These are phyloP conservation scores for Nitzschia inconspicua DNA, from an alignment of 108 stramenopile genomes.

Conservation along the genomic window DNA sequence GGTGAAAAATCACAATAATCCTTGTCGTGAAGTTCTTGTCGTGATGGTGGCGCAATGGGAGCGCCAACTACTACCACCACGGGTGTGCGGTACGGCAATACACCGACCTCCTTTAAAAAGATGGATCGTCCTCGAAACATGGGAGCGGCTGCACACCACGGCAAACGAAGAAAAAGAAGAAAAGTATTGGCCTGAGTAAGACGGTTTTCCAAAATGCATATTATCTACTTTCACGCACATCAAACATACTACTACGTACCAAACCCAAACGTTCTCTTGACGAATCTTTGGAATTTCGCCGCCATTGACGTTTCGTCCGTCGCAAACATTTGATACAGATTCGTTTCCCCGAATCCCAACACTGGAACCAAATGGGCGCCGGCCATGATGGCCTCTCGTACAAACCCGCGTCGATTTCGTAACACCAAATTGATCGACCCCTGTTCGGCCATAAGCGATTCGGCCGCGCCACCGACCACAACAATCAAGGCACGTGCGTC, in stretches of 20 bases:
- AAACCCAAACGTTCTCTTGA: conserved; percentile 8
- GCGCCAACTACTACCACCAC: conserved; percentile 22
- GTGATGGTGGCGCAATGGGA: conserved; percentile 8
- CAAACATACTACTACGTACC: no score
- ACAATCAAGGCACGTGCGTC: conserved; percentile 33
- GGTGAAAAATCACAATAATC: background rate
- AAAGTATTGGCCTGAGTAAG: no score
- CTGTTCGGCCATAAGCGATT: conserved; percentile 33
- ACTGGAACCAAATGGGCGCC: conserved; percentile 69
- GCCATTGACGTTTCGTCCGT: background rate
- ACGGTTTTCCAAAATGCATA: no score
- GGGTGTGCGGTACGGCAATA: conserved; percentile 14
- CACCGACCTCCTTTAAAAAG: conserved; percentile 15
- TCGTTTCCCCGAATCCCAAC: conserved; percentile 57
- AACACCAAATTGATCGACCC: conserved; percentile 39
- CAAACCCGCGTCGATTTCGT: conserved; percentile 69
- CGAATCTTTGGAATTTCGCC: background rate
- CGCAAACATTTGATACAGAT: conserved; percentile 6
- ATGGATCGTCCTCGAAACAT: conserved; percentile 17
- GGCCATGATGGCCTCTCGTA: conserved; percentile 59
- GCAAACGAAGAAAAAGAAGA: no score
- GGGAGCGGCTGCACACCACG: conserved; percentile 10
- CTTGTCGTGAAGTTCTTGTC: background rate
- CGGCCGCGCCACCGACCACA: conserved; percentile 51
- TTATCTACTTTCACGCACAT: no score